These are phyloP conservation scores for Medicago truncatula DNA, from an alignment of 306 rosid species.

Conservation along the genomic window DNA sequence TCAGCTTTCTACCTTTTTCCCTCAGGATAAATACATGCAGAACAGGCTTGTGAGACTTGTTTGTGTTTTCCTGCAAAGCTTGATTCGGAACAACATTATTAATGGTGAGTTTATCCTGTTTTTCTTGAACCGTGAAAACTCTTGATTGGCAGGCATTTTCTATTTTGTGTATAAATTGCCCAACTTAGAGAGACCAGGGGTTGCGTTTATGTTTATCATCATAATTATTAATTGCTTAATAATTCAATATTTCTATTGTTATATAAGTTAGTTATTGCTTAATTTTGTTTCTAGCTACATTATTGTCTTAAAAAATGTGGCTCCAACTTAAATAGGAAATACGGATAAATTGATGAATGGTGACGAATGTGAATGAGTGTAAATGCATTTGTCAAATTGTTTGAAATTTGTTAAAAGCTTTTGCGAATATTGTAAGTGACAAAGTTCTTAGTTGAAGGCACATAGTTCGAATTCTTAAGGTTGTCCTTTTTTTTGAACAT, in stretches of 20 bases:
- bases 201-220: conserved; percentile 6
- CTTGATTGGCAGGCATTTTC: conserved; percentile 15
- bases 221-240: no score
- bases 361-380: not conserved
- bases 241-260: no score
- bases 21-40: conserved; percentile 99
- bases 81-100: conserved; percentile 91
- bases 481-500: not conserved
- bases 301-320: not conserved
- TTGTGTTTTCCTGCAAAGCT: conserved; percentile 95
- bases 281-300: no score
- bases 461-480: not conserved
- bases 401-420: not conserved
- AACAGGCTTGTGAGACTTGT: conserved; percentile 98
- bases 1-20: conserved; percentile 28
- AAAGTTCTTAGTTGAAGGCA: not conserved
- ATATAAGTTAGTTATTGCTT: no score
- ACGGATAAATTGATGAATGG: conserved; percentile 4
- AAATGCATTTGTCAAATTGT: not conserved
- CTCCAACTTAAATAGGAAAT: not conserved
- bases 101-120: conserved; percentile 70
- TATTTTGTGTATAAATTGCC: conserved; percentile 4
- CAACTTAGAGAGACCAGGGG: not conserved
- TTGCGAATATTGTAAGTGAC: not conserved
- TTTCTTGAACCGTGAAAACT: conserved; percentile 25